Conservation (phyloP, 441 rosid species). For the Jatropha multifida region DNA sequence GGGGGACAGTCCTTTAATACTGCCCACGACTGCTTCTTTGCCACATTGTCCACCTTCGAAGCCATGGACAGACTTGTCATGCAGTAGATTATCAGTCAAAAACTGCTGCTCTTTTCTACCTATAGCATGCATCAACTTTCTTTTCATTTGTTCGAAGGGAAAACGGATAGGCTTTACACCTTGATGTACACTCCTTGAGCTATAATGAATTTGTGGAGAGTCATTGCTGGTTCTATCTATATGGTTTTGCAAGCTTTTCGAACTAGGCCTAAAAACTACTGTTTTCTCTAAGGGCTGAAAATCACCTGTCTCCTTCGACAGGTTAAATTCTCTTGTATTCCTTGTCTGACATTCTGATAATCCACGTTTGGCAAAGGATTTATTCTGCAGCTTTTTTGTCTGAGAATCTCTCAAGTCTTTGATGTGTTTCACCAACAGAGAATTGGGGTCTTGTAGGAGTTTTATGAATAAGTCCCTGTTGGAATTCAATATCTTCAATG, state of each 20-base stretch:
- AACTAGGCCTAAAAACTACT: slow-evolving; percentile 55
- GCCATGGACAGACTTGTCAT: slow-evolving; percentile 10
- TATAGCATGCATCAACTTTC: slow-evolving; percentile 56
- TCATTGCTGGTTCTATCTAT: slow-evolving; percentile 21
- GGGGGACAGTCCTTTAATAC: slow-evolving; percentile 19
- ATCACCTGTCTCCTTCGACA: slow-evolving; percentile 13
- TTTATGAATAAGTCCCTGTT: slow-evolving; percentile 68
- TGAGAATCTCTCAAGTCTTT: slow-evolving; percentile 49
- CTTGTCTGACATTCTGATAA: slow-evolving; percentile 16
- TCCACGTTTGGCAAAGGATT: slow-evolving; percentile 21
- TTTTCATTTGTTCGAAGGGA: slow-evolving; percentile 53
- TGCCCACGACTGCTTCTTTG: slow-evolving; percentile 27
- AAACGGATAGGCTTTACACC: slow-evolving; percentile 40
- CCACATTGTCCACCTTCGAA: slow-evolving; percentile 22
- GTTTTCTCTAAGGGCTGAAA: slow-evolving; percentile 33
- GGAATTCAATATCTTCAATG: slow-evolving; percentile 61
- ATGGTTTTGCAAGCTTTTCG: slow-evolving; percentile 33
- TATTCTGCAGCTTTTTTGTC: slow-evolving; percentile 24
- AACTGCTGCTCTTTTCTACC: slow-evolving; percentile 36
- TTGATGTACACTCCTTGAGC: slow-evolving; percentile 27
- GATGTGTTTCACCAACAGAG: slow-evolving; percentile 52
- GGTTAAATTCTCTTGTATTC: slow-evolving; percentile 17
- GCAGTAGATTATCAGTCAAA: slow-evolving; percentile 17
- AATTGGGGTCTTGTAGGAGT: slow-evolving; percentile 74
- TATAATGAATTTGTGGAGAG: slow-evolving; percentile 24